Conservation (phyloP, 768 basidiomycete species). For the Ramaria sp. region DNA sequence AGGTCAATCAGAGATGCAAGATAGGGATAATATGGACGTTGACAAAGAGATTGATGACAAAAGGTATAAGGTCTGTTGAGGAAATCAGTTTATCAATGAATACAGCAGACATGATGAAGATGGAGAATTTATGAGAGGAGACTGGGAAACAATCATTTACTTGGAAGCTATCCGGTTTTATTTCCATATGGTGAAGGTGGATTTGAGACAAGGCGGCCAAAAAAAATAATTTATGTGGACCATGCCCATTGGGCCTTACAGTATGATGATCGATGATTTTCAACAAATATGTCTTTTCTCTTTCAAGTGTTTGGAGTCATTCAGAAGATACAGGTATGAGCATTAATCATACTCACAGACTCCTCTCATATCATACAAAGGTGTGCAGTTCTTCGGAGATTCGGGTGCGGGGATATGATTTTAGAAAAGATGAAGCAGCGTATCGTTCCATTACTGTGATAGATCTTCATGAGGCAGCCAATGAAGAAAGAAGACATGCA, state of each 20-base stretch:
- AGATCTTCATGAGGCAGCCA: neutral
- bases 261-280: neutral
- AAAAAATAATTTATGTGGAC: neutral
- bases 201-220: neutral
- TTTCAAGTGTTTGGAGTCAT: neutral
- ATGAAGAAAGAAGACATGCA: neutral
- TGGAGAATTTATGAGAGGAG: too few species aligned
- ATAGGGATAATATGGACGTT: too few species aligned
- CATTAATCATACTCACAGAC: neutral
- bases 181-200: neutral
- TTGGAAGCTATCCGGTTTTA: neutral
- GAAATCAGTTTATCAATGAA: too few species aligned
- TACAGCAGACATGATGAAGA: too few species aligned
- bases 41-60: too few species aligned
- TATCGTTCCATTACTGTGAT: neutral
- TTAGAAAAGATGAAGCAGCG: too few species aligned
- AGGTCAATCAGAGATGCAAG: too few species aligned
- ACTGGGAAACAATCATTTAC: neutral
- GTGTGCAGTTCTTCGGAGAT: too few species aligned
- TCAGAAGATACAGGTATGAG: neutral
- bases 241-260: neutral
- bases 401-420: neutral
- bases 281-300: neutral
- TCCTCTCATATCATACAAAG: too few species aligned
- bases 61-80: too few species aligned